Conservation (phyloP, 78 protist species). For the Dictyostelium firmibasis region DNA sequence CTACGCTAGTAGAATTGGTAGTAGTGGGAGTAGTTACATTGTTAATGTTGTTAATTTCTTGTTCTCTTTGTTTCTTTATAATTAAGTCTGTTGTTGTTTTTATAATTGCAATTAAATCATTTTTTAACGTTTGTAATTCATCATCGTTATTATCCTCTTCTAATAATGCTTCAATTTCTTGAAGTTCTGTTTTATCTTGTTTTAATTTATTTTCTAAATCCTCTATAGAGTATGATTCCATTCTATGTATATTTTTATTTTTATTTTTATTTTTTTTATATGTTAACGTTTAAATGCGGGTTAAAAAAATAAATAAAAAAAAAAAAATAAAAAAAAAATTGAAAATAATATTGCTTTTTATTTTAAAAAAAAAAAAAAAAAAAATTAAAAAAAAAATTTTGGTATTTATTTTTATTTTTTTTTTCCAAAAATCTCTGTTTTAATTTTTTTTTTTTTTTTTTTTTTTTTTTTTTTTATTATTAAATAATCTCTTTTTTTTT, state of each 20-base stretch:
- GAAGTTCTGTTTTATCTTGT: slow-evolving; percentile 49
- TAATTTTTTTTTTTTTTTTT: too few relatives aligned
- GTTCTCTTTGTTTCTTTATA: background rate
- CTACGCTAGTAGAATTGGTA: background rate
- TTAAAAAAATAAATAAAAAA: background rate
- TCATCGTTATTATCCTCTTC: slow-evolving; percentile 57
- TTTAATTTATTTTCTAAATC: slow-evolving; percentile 57
- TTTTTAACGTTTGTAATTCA: slow-evolving; percentile 32
- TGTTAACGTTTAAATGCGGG: background rate
- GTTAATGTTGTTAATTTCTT: background rate
- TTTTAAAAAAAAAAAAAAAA: background rate
- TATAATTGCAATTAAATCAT: slow-evolving; percentile 23
- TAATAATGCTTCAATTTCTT: slow-evolving; percentile 35
- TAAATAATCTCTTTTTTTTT: too few relatives aligned
- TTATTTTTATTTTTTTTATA: background rate
- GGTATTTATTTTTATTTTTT: too few relatives aligned
- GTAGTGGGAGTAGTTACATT: background rate
- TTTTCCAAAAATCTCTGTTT: background rate
- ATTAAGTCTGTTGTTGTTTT: slow-evolving; percentile 26
- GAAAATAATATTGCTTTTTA: too few relatives aligned
- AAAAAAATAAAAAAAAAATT: background rate
- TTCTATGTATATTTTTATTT: background rate
- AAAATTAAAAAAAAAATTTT: background rate
- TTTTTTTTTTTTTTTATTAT: too few relatives aligned
- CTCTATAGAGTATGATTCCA: slow-evolving; percentile 12